These are phyloP conservation scores for Paramyrothecium sp. DNA, from an alignment of 2,329 filamentous ascomycete genomes.

Conservation along the genomic window DNA sequence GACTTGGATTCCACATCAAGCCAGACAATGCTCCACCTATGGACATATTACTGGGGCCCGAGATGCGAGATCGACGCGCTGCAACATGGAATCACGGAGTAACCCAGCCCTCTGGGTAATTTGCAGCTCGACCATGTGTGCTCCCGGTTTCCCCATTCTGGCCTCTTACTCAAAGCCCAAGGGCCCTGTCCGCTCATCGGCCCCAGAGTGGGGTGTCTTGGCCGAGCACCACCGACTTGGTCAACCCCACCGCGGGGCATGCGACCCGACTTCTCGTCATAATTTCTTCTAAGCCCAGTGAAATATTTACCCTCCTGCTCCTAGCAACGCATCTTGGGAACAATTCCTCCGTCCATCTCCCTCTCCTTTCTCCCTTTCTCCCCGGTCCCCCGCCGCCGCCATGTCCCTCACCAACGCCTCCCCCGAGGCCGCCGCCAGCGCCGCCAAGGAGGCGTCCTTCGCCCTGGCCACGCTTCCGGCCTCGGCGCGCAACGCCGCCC, in stretches of 20 bases:
- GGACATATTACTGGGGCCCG: too few species aligned
- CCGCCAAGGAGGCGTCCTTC: conserved; percentile 80
- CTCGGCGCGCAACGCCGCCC: conserved; percentile 75
- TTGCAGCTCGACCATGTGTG: too few species aligned
- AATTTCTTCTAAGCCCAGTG: too few species aligned
- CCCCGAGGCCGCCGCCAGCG: conserved; percentile 71
- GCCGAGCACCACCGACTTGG: background rate
- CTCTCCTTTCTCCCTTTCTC: background rate
- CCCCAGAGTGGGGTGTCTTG: background rate
- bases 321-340: too few species aligned
- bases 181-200: background rate
- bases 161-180: too few species aligned
- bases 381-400: conserved; percentile 1
- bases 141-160: too few species aligned
- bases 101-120: too few species aligned
- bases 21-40: too few species aligned
- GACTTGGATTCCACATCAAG: too few species aligned
- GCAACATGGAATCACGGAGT: too few species aligned
- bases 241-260: background rate
- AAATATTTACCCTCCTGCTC: too few species aligned
- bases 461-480: conserved; percentile 77
- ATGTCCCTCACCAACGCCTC: conserved; percentile 93
- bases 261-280: background rate
- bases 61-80: too few species aligned
- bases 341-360: background rate